Percentiles rank a stretch among this genome's conserved stretches.
These are phyloP conservation scores for Gaeumannomyces sp. DNA, from an alignment of 2,329 filamentous ascomycete species.

Conservation along the genomic window DNA sequence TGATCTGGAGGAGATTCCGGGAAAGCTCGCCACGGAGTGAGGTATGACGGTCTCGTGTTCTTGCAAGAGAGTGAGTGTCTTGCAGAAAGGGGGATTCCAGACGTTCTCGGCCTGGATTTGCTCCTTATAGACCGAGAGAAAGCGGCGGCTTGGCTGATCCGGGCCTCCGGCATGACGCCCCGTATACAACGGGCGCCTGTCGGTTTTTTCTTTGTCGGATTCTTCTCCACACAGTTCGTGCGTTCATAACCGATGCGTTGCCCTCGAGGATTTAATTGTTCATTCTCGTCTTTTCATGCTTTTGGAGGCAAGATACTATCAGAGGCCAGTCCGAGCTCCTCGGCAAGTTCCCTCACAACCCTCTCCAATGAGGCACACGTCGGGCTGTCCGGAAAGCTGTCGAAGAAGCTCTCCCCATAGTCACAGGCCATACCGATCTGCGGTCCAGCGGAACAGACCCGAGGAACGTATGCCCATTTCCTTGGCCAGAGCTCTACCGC, in stretches of 20 bases:
- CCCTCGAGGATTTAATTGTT: background rate
- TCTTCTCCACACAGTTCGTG: background rate
- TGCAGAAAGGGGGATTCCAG: too few relatives aligned
- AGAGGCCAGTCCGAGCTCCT: conserved; percentile 58
- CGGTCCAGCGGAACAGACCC: conserved; percentile 85
- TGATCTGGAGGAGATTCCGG: conserved; percentile 76
- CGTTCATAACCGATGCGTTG: background rate
- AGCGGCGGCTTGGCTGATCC: background rate
- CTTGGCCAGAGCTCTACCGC: conserved; percentile 70
- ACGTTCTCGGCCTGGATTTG: background rate
- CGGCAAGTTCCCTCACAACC: conserved; percentile 69
- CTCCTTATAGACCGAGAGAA: conserved; percentile 6
- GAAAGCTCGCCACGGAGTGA: conserved; percentile 43
- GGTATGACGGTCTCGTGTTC: background rate
- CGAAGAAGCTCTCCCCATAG: conserved; percentile 95
- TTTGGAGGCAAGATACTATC: conserved; percentile 41
- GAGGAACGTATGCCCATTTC: conserved; percentile 81
- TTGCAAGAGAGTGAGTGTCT: background rate
- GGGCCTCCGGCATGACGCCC: too few relatives aligned
- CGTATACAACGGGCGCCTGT: background rate
- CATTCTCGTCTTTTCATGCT: conserved; percentile 27
- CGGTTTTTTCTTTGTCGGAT: background rate
- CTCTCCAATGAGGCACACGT: conserved; percentile 74
- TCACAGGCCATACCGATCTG: conserved; percentile 95
- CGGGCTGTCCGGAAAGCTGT: conserved; percentile 87